A percentile compares a stretch with the other conserved stretches of the same genome.
phyloP scores from a whole-genome alignment of 768 basidiomycete genomes.

The Lentinula sp. region DNA sequence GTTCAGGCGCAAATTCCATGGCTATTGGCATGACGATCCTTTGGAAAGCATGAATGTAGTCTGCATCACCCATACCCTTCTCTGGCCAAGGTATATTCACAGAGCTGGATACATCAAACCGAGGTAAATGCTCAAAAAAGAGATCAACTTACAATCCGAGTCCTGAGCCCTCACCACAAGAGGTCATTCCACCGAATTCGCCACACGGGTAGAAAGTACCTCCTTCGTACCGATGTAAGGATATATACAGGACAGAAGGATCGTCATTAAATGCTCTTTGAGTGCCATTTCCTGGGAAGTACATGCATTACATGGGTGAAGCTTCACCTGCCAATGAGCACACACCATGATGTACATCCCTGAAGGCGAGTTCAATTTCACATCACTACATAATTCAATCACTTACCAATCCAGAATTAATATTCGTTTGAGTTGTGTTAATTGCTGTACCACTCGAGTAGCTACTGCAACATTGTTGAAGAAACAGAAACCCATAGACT shows the following conservation, averaged over 20 bases:
- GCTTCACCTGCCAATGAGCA: neutral
- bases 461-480: conserved; percentile 98
- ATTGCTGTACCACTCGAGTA: conserved; percentile 69
- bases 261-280: conserved; percentile 95
- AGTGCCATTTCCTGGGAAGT: conserved; percentile 81
- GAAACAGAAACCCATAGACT: conserved; percentile 99
- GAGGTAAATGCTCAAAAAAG: conserved; percentile 4
- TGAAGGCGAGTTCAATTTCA: conserved; percentile 21
- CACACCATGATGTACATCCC: conserved; percentile 94
- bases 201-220: conserved; percentile 93
- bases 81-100: conserved; percentile 96
- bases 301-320: neutral
- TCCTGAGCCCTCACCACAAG: conserved; percentile 79
- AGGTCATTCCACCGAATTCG: conserved; percentile 80
- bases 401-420: conserved; percentile 93
- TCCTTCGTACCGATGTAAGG: conserved; percentile 90
- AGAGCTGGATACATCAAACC: conserved; percentile 43
- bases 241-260: conserved; percentile 86
- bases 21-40: conserved; percentile 96
- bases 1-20: conserved; percentile 91
- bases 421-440: conserved; percentile 68
- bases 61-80: conserved; percentile 85
- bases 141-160: conserved; percentile 68
- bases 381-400: neutral
- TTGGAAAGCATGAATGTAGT: conserved; percentile 96